These are phyloP conservation scores for Fagopyrum tataricum DNA, from an alignment of 148 eudicot species.

Conservation along the genomic window DNA sequence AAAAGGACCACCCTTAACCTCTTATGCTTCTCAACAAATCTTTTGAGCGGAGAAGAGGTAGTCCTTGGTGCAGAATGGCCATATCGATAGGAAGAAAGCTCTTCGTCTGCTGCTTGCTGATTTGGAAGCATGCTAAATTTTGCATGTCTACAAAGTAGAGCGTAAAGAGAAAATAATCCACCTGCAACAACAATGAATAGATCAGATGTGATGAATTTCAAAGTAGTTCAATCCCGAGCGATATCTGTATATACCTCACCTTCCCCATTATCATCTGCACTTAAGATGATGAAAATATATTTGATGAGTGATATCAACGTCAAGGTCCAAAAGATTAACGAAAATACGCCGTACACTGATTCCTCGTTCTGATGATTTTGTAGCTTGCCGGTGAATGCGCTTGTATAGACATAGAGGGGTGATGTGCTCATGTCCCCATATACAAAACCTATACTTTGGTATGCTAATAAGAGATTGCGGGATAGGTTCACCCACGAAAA, in stretches of 20 bases:
- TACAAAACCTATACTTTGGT: conserved; percentile 48
- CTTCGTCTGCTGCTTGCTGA: conserved; percentile 32
- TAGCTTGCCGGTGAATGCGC: conserved; percentile 30
- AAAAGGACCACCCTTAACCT: conserved; percentile 44
- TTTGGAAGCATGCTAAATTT: conserved; percentile 43
- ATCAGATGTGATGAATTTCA: background rate
- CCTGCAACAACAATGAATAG: conserved; percentile 22
- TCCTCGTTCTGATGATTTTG: conserved; percentile 32
- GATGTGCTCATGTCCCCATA: conserved; percentile 46
- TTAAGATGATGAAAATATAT: conserved; percentile 32
- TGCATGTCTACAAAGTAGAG: conserved; percentile 49
- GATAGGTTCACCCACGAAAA: conserved; percentile 13
- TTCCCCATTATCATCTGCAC: conserved; percentile 52
- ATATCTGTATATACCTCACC: conserved; percentile 21
- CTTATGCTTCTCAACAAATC: conserved; percentile 49
- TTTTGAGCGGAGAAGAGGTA: conserved; percentile 26
- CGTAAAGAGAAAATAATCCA: conserved; percentile 46
- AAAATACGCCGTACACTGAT: conserved; percentile 37
- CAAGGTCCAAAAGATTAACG: conserved; percentile 49
- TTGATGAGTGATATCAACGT: conserved; percentile 38
- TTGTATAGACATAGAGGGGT: conserved; percentile 44
- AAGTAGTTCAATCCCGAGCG: background rate
- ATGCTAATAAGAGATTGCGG: conserved; percentile 25
- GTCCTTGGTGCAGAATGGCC: background rate
- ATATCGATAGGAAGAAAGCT: conserved; percentile 32